Percentiles rank a stretch among this genome's conserved stretches.
Conservation (phyloP, 2,329 filamentous ascomycete genomes). For the Penicillium sp. region DNA sequence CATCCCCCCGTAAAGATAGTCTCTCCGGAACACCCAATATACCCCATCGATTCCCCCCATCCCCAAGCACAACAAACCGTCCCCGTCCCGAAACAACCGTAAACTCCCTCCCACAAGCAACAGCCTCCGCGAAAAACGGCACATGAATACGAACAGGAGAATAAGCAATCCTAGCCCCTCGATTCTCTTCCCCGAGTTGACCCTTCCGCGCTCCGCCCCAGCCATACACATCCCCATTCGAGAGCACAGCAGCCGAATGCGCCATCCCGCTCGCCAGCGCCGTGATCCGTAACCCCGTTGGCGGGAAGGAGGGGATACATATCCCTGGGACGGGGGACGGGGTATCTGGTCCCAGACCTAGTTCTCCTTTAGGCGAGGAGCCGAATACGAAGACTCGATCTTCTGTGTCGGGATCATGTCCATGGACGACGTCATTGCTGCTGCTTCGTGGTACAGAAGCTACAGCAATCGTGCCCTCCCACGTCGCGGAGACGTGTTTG, state of each 20-base stretch:
- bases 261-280: constrained; percentile 72
- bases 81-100: constrained; percentile 68
- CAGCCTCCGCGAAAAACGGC: constrained; percentile 62
- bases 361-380: constrained; percentile 66
- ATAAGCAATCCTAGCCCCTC: constrained; percentile 50
- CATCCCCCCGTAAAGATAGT: constrained; percentile 1
- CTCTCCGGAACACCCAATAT: constrained; percentile 55
- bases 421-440: not conserved
- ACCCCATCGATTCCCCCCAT: constrained; percentile 63
- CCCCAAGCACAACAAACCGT: constrained; percentile 65
- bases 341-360: constrained; percentile 57
- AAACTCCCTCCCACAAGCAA: constrained; percentile 80
- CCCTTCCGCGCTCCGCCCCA: constrained; percentile 88
- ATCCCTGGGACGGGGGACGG: constrained; percentile 32
- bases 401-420: constrained; percentile 10
- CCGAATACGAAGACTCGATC: constrained; percentile 62
- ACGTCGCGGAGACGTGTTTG: constrained; percentile 66
- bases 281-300: constrained; percentile 55
- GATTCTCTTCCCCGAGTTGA: constrained; percentile 66
- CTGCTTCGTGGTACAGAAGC: constrained; percentile 15
- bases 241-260: constrained; percentile 71
- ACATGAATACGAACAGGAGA: constrained; percentile 61
- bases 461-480: constrained; percentile 70
- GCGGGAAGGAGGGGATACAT: constrained; percentile 63
- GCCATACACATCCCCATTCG: constrained; percentile 74